A percentile compares a stretch with the other conserved stretches of the same genome.
Conservation (phyloP, 768 basidiomycete genomes). For the Suillus luteus region DNA sequence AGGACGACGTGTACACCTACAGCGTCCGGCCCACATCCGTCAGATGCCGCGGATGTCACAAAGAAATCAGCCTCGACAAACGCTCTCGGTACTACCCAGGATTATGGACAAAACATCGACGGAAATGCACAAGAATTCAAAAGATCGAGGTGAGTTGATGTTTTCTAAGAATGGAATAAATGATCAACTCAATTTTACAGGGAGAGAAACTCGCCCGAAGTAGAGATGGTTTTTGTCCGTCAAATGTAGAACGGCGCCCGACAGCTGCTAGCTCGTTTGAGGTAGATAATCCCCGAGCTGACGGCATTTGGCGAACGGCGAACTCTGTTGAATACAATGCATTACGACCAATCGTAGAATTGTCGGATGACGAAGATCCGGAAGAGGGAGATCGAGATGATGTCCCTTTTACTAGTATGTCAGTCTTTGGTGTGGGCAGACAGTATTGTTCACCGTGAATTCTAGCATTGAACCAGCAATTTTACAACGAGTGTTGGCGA, state of each 20-base stretch:
- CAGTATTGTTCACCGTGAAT: constrained; percentile 2
- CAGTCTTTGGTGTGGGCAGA: constrained; percentile 12
- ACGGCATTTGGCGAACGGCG: neutral
- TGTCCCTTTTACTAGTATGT: constrained; percentile 32
- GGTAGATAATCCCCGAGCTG: constrained; percentile 1
- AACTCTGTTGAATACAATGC: constrained; percentile 8
- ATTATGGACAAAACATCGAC: constrained; percentile 35
- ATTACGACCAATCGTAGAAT: constrained; percentile 7
- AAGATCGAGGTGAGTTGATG: constrained; percentile 28
- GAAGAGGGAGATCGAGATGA: constrained; percentile 16
- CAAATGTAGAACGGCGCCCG: constrained; percentile 8
- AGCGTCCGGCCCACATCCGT: constrained; percentile 31
- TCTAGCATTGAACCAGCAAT: constrained; percentile 24
- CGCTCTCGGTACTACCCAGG: constrained; percentile 38
- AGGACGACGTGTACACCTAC: constrained; percentile 31
- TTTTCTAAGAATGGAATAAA: neutral
- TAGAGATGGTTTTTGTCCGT: neutral
- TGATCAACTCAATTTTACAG: constrained; percentile 24
- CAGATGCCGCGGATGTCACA: constrained; percentile 31
- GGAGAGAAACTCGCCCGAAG: constrained; percentile 13
- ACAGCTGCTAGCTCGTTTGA: constrained; percentile 8
- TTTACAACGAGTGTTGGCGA: constrained; percentile 19
- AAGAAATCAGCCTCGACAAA: constrained; percentile 36
- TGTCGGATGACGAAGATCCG: constrained; percentile 23
- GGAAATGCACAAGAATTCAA: constrained; percentile 29